These are phyloP conservation scores for Cladosporium colombiae DNA, from an alignment of 2,329 filamentous ascomycete species.

Conservation along the genomic window DNA sequence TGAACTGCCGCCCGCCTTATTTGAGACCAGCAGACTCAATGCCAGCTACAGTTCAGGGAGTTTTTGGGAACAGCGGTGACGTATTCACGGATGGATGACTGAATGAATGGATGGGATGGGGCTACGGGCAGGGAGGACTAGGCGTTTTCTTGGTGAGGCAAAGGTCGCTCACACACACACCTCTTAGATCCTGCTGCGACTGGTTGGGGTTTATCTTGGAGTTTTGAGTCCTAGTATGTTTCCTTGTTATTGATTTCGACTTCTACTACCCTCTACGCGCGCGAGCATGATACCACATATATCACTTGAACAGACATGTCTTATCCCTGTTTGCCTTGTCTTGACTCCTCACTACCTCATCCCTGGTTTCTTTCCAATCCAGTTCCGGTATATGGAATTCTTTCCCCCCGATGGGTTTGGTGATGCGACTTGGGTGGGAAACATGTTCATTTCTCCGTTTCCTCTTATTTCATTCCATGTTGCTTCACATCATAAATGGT, in stretches of 20 bases:
- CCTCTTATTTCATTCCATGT: too few relatives aligned
- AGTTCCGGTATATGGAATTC: too few relatives aligned
- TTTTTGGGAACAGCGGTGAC: background rate
- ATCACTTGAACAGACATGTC: background rate
- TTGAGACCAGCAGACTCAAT: background rate
- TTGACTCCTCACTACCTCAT: background rate
- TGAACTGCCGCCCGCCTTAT: background rate
- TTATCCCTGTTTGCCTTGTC: too few relatives aligned
- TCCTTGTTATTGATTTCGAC: background rate
- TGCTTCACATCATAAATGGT: too few relatives aligned
- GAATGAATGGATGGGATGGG: background rate
- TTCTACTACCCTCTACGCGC: background rate
- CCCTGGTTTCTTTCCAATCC: background rate
- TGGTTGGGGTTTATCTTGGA: background rate
- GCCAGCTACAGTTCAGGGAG: background rate
- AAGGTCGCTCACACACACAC: background rate
- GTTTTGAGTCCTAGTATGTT: background rate
- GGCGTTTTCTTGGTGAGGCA: background rate
- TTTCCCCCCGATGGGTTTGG: too few relatives aligned
- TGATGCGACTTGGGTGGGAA: too few relatives aligned
- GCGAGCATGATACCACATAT: constrained; percentile 1
- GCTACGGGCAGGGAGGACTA: background rate
- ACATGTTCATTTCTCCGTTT: too few relatives aligned
- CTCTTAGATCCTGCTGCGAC: background rate
- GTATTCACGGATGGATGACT: background rate